These are phyloP conservation scores for Claviceps africana DNA, from an alignment of 2,329 filamentous ascomycete species.

Conservation along the genomic window DNA sequence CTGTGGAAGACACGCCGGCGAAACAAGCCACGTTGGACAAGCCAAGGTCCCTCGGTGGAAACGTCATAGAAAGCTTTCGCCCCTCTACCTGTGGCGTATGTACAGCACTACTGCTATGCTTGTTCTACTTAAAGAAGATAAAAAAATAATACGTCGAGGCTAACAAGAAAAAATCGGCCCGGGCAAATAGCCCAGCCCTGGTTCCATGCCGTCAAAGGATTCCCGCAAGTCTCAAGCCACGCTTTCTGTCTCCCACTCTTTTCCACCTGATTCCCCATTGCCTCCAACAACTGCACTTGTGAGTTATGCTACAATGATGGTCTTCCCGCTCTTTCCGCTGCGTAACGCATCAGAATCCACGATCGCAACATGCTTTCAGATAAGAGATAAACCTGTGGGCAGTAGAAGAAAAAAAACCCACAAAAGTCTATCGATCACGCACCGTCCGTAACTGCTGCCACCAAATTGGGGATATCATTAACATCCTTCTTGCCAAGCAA, in stretches of 20 bases:
- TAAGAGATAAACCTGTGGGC: not conserved
- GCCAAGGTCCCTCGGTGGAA: not conserved
- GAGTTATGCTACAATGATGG: not conserved
- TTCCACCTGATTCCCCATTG: not conserved
- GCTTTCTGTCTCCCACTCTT: not conserved
- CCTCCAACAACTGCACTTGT: not conserved
- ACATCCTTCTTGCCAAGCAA: conserved; percentile 62
- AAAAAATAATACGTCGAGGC: not conserved
- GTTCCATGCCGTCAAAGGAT: not conserved
- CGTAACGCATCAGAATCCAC: not conserved
- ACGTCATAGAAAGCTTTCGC: not conserved
- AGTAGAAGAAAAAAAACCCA: not conserved
- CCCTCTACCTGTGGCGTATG: not conserved
- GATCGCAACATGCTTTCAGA: not conserved
- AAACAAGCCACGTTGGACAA: not conserved
- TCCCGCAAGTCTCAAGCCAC: not conserved
- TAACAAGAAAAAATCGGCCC: too few species aligned
- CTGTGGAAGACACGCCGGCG: not conserved
- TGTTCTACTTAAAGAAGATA: not conserved
- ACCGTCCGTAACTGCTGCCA: conserved; percentile 20
- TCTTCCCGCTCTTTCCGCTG: not conserved
- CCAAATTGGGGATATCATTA: conserved; percentile 64
- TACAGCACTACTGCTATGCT: not conserved
- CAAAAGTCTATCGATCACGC: conserved; percentile 1
- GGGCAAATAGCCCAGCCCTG: not conserved